Evolutionary conservation across 768 basidiomycete species (phyloP), one percentile per base, ranked within the genome.

Genomic region (Paxillus ammoniavirescens): DNA sequence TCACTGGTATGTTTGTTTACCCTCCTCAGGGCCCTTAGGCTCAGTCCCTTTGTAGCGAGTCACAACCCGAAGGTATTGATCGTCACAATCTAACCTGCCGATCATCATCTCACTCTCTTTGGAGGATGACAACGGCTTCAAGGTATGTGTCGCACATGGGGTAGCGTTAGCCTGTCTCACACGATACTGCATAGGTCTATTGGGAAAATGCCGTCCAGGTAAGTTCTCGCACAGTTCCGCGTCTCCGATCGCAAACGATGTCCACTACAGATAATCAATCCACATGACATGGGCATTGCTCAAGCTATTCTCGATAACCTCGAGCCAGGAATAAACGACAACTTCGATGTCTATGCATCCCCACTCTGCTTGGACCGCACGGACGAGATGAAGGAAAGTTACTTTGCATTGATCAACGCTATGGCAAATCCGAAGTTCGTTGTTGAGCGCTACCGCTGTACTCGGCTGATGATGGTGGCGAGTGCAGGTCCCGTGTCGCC

Each of bases 121-220:
- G 21, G 46, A 91, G 88, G 71, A 88, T 65, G 92, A 94, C 63
- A 95, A 95, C 65, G 92, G 92, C 2, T 93, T 88, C 72, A 95
- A 94, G 72, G 91, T 84, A 44, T 53, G 62, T 49, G 17, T 21
- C 38, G 28, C 26, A 12, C 38, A 15, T 30, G 28, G 8, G 12
- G 30, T 50, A 0, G 38, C 26, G 13, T 30, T 49, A 17, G 9
- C 40, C 38, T 14, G 36, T 15, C n/a, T 48, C 51, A 45, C 26
- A 37, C 57, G 38, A 49, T 43, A 46, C 50, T 21, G 18, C 31
- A 10, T 42, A 91, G 89, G 90, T 92, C 17, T 93, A 93, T 61
- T 93, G 91, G 91, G 88, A 91, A 67, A 93, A 93, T 62, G 89
- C 81, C 0, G 87, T 92, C 0, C 91, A 93, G 74, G 90, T 90